Evolutionary conservation across 352 stramenopile genomes (phyloP).

Genomic region (Phytopythium sindhum): DNA sequence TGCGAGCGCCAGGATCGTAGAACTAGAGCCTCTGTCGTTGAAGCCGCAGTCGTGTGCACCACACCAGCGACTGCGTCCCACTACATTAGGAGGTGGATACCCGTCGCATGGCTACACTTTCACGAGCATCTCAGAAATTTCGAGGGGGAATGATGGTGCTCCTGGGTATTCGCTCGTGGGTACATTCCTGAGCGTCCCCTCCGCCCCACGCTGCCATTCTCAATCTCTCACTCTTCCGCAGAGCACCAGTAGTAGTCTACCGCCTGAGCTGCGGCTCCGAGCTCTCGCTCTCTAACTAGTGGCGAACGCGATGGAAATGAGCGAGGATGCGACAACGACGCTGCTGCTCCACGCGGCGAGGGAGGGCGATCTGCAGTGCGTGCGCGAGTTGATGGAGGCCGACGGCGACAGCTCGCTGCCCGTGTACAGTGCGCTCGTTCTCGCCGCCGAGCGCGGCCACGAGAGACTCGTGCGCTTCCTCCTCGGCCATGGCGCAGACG

Average conservation of each 20-base stretch:
- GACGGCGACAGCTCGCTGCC: not conserved
- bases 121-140: not conserved
- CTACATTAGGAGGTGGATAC: too few species aligned
- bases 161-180: not conserved
- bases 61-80: too few species aligned
- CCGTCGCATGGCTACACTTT: too few species aligned
- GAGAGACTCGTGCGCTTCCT: not conserved
- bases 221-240: not conserved
- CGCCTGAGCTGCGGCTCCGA: too few species aligned
- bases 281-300: not conserved
- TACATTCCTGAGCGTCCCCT: not conserved
- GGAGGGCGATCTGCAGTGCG: not conserved
- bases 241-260: too few species aligned
- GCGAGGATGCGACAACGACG: not conserved
- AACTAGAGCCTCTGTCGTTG: not conserved
- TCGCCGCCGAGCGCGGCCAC: not conserved
- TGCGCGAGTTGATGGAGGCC: not conserved
- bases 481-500: not conserved
- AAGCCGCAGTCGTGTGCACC: not conserved
- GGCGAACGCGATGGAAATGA: not conserved
- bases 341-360: not conserved
- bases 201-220: not conserved
- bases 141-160: not conserved
- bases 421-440: not conserved
- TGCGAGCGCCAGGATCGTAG: too few species aligned